A percentile compares a stretch with the other conserved stretches of the same genome.
Evolutionary conservation across 768 basidiomycete species (phyloP).

Genomic region (Pulveroboletus frians): DNA sequence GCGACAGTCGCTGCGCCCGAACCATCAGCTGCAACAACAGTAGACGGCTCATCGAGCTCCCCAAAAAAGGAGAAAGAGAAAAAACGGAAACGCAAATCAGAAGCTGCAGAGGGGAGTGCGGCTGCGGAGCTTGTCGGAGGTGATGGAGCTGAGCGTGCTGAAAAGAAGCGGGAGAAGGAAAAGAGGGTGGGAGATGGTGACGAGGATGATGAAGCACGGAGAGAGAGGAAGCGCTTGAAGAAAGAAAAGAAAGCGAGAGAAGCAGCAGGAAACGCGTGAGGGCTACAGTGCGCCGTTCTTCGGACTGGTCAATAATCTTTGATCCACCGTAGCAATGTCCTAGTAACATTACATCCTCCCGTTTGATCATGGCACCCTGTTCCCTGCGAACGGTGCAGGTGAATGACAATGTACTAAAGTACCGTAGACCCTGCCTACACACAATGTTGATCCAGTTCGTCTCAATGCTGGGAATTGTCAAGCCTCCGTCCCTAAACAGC

Average conservation of each 20-base stretch:
- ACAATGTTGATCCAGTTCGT: constrained; percentile 57
- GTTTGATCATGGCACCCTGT: constrained; percentile 61
- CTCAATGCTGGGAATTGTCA: constrained; percentile 82
- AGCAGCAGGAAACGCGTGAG: constrained; percentile 29
- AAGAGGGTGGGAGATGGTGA: constrained; percentile 43
- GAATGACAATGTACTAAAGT: constrained; percentile 72
- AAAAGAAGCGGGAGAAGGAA: constrained; percentile 59
- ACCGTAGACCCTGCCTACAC: not conserved
- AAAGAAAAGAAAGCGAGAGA: constrained; percentile 62
- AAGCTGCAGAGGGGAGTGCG: constrained; percentile 39
- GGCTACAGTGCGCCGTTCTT: not conserved
- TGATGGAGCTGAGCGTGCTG: constrained; percentile 47
- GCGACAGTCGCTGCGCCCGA: constrained; percentile 19
- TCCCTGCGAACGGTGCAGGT: constrained; percentile 67
- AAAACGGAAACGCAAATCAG: constrained; percentile 81
- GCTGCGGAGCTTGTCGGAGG: constrained; percentile 31
- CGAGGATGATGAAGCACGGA: constrained; percentile 54
- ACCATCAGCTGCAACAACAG: constrained; percentile 28
- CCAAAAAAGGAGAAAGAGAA: constrained; percentile 60
- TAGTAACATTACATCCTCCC: not conserved
- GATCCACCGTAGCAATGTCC: constrained; percentile 7
- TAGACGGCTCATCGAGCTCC: constrained; percentile 31
- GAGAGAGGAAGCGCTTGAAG: constrained; percentile 59
- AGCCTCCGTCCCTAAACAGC: constrained; percentile 63
- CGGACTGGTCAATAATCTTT: constrained; percentile 6